Evolutionary conservation across 345 rosid species (phyloP).

Genomic region (Trapa bicornis): DNA sequence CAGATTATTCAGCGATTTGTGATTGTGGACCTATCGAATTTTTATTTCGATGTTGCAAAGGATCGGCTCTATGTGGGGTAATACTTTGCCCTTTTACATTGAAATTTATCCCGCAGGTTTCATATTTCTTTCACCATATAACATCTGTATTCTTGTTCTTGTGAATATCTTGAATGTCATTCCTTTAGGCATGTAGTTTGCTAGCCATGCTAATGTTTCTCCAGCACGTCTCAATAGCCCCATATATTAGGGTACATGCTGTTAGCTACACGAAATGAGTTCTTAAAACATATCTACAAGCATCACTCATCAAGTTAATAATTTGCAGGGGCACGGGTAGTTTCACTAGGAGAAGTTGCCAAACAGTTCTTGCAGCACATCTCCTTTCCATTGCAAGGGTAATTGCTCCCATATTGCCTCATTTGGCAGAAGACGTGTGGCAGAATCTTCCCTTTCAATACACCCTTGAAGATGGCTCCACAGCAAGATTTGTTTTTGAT

Average conservation of each 20-base stretch:
- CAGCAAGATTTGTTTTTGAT: constrained; percentile 65
- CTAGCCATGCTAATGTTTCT: too few species aligned
- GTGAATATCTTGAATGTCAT: not conserved
- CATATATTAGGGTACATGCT: not conserved
- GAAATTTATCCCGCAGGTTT: not conserved
- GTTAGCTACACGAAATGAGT: not conserved
- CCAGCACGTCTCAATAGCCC: not conserved
- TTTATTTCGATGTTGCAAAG: constrained; percentile 89
- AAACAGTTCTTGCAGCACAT: constrained; percentile 87
- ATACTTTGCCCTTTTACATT: constrained; percentile 17
- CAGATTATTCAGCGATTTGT: constrained; percentile 82
- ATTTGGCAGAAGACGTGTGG: constrained; percentile 94
- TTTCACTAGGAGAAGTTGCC: constrained; percentile 88
- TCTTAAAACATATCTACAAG: not conserved
- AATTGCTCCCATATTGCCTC: constrained; percentile 84
- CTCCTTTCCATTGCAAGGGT: constrained; percentile 68
- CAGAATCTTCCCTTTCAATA: constrained; percentile 78
- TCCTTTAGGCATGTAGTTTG: not conserved
- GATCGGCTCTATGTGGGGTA: constrained; percentile 97
- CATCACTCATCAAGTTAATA: not conserved
- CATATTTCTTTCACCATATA: not conserved
- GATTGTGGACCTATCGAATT: constrained; percentile 81
- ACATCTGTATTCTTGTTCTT: not conserved
- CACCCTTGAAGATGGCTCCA: constrained; percentile 41
- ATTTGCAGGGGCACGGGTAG: constrained; percentile 57